A percentile compares a stretch with the other conserved stretches of the same genome.
phyloP scores from a whole-genome alignment of 2,329 filamentous ascomycete species.

The Hysterium pulicare region DNA sequence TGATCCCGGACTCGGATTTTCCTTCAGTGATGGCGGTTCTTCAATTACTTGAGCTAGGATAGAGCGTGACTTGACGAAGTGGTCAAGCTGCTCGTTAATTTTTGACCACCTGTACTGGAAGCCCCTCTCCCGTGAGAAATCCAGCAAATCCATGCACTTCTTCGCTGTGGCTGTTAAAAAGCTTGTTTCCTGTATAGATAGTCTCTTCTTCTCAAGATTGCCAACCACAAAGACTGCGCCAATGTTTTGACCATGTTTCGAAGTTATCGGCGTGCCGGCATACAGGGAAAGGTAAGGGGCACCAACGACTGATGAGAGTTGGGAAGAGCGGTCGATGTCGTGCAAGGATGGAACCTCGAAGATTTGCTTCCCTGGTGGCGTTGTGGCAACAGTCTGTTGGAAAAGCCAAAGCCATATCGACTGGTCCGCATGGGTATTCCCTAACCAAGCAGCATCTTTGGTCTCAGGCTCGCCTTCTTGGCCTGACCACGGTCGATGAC shows the following conservation, averaged over 20 bases:
- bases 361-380: background rate
- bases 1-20: background rate
- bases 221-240: slow-evolving; percentile 12
- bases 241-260: slow-evolving; percentile 9
- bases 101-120: slow-evolving; percentile 7
- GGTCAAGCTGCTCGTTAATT: slow-evolving; percentile 6
- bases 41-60: background rate
- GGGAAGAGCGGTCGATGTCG: background rate
- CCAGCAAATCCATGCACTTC: slow-evolving; percentile 12
- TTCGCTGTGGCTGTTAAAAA: slow-evolving; percentile 6
- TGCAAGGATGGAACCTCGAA: background rate
- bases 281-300: slow-evolving; percentile 7
- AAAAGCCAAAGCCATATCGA: background rate
- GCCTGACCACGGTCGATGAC: background rate
- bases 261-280: slow-evolving; percentile 9
- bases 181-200: slow-evolving; percentile 4
- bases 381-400: background rate
- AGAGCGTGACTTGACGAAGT: slow-evolving; percentile 4
- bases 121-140: slow-evolving; percentile 9
- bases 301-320: slow-evolving; percentile 5
- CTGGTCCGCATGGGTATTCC: background rate
- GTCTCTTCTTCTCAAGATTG: background rate
- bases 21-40: background rate
- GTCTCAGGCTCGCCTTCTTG: background rate
- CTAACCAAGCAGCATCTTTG: background rate